Evolutionary conservation across 495 filamentous ascomycete species (phyloP).

Genomic region (Penicillium pancosmium): DNA sequence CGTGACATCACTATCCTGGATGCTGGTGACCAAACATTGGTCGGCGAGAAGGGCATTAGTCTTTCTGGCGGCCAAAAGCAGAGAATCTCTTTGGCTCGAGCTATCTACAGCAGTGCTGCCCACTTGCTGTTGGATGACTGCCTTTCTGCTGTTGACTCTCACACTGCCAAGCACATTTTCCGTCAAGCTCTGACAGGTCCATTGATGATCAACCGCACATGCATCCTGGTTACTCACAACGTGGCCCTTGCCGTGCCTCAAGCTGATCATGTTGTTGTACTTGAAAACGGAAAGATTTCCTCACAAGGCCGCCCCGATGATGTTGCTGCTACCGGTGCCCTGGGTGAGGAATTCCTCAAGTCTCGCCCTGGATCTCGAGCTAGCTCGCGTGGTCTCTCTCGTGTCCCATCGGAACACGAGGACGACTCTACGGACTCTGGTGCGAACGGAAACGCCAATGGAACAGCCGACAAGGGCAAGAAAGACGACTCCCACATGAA

Average conservation of each 20-base stretch:
- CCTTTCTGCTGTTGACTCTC: slow-evolving; percentile 96
- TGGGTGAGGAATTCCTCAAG: slow-evolving; percentile 81
- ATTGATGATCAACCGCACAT: slow-evolving; percentile 85
- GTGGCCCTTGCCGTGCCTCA: slow-evolving; percentile 78
- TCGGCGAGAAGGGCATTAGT: slow-evolving; percentile 97
- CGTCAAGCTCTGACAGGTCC: slow-evolving; percentile 87
- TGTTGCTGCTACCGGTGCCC: slow-evolving; percentile 78
- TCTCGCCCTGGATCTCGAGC: slow-evolving; percentile 67
- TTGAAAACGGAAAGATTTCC: slow-evolving; percentile 83
- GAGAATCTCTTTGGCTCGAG: slow-evolving; percentile 90
- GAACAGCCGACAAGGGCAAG: slow-evolving; percentile 23
- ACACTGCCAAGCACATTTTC: slow-evolving; percentile 98
- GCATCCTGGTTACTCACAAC: slow-evolving; percentile 97
- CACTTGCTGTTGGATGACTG: slow-evolving; percentile 95
- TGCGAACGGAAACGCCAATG: slow-evolving; percentile 39
- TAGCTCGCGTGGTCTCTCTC: slow-evolving; percentile 69
- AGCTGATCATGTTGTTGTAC: slow-evolving; percentile 76
- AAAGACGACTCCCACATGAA: slow-evolving; percentile 54
- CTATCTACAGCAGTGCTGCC: slow-evolving; percentile 87
- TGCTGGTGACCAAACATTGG: slow-evolving; percentile 87
- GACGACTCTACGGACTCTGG: slow-evolving; percentile 36
- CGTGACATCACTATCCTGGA: slow-evolving; percentile 92
- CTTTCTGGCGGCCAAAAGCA: slow-evolving; percentile 98
- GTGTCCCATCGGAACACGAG: slow-evolving; percentile 64
- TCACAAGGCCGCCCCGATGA: slow-evolving; percentile 76